Conservation (phyloP, 805 yeast genomes). For the Lipomyces oligophaga region DNA sequence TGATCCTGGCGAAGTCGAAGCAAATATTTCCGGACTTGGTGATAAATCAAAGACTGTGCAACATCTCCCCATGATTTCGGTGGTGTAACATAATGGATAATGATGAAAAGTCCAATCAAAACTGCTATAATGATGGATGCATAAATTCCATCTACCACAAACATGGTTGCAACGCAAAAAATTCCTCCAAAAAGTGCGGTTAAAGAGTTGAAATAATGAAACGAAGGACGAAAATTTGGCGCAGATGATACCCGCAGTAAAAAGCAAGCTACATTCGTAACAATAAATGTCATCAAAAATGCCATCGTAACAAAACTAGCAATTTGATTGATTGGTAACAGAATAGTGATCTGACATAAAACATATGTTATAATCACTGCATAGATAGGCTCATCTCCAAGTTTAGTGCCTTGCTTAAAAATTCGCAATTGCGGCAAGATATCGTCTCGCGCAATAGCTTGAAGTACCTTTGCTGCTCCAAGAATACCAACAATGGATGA, state of each 20-base stretch:
- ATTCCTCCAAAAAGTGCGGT: slow-evolving; percentile 79
- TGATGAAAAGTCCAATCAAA: slow-evolving; percentile 60
- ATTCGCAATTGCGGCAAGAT: slow-evolving; percentile 73
- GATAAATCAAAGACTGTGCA: slow-evolving; percentile 89
- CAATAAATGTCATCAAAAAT: slow-evolving; percentile 90
- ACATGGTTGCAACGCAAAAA: slow-evolving; percentile 77
- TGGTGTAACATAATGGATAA: slow-evolving; percentile 87
- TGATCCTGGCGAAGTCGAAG: slow-evolving; percentile 81
- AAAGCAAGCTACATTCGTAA: slow-evolving; percentile 91
- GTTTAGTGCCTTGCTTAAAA: slow-evolving; percentile 51
- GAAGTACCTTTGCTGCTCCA: slow-evolving; percentile 88
- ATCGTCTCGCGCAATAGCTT: slow-evolving; percentile 80
- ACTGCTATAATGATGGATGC: slow-evolving; percentile 72
- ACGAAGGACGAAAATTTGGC: slow-evolving; percentile 97
- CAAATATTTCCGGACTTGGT: slow-evolving; percentile 90
- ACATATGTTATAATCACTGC: slow-evolving; percentile 76
- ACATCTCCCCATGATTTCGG: slow-evolving; percentile 99
- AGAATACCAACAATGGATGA: slow-evolving; percentile 93
- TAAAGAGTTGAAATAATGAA: slow-evolving; percentile 73
- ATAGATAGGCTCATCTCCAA: slow-evolving; percentile 52
- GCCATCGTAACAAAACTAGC: slow-evolving; percentile 98
- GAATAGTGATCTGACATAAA: slow-evolving; percentile 75
- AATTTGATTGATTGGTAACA: slow-evolving; percentile 88
- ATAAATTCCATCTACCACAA: slow-evolving; percentile 85
- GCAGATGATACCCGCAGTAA: slow-evolving; percentile 84